These are phyloP conservation scores for Cordyceps fumosorosea DNA, from an alignment of 2,329 filamentous ascomycete genomes.

Conservation along the genomic window DNA sequence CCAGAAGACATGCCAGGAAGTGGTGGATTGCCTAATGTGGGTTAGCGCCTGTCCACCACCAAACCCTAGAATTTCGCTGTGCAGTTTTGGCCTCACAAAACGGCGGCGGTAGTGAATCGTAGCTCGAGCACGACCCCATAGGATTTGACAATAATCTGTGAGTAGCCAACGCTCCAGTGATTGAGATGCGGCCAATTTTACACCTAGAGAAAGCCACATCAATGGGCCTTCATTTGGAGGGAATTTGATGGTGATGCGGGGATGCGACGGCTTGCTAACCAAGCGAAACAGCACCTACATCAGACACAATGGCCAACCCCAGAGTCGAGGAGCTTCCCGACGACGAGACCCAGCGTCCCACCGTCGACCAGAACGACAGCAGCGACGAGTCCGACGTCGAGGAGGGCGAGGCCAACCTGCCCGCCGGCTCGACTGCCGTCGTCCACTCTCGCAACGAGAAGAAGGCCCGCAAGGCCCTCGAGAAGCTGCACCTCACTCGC, in stretches of 20 bases:
- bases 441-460: slow-evolving; percentile 99
- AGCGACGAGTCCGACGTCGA: slow-evolving; percentile 74
- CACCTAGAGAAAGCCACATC: background rate
- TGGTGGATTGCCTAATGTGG: slow-evolving; percentile 34
- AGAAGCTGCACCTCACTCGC: slow-evolving; percentile 95
- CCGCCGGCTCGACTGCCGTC: slow-evolving; percentile 79
- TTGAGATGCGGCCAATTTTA: slow-evolving; percentile 9
- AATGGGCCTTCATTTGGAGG: background rate
- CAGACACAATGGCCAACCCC: slow-evolving; percentile 83
- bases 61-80: slow-evolving; percentile 41
- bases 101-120: slow-evolving; percentile 25
- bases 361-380: slow-evolving; percentile 66
- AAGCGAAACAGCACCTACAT: slow-evolving; percentile 21
- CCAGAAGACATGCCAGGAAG: slow-evolving; percentile 15
- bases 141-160: slow-evolving; percentile 33
- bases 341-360: slow-evolving; percentile 77
- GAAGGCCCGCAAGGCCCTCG: slow-evolving; percentile 99
- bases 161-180: slow-evolving; percentile 12
- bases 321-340: slow-evolving; percentile 97
- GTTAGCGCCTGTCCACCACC: slow-evolving; percentile 31
- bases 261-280: slow-evolving; percentile 2
- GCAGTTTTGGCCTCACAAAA: slow-evolving; percentile 34
- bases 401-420: slow-evolving; percentile 67
- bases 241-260: background rate
- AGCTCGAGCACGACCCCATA: slow-evolving; percentile 26